Conservation (phyloP, 1,284 basidiomycete genomes). For the Pseudozyma sp. region DNA sequence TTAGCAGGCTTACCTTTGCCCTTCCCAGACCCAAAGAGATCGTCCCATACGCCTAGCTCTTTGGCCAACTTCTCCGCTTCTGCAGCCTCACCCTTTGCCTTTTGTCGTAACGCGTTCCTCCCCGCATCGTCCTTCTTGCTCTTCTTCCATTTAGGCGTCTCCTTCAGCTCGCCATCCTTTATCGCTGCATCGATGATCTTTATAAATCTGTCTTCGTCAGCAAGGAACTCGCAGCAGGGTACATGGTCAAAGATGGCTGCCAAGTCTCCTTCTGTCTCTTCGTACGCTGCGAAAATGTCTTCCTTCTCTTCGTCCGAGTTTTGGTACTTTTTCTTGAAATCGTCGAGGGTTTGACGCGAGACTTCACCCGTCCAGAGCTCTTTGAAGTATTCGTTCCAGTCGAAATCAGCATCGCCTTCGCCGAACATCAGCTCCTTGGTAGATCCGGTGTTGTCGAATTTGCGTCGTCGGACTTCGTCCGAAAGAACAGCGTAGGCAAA, state of each 20-base stretch:
- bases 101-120: slow-evolving; percentile 47
- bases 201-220: slow-evolving; percentile 58
- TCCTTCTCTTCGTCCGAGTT: slow-evolving; percentile 61
- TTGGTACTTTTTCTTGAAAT: slow-evolving; percentile 64
- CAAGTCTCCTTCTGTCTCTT: slow-evolving; percentile 51
- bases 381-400: slow-evolving; percentile 69
- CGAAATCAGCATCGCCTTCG: slow-evolving; percentile 62
- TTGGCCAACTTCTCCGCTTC: slow-evolving; percentile 62
- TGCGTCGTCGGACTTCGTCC: slow-evolving; percentile 51
- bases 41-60: slow-evolving; percentile 67
- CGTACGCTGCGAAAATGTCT: slow-evolving; percentile 64
- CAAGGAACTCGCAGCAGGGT: slow-evolving; percentile 62
- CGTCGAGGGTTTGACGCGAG: slow-evolving; percentile 56
- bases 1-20: slow-evolving; percentile 36
- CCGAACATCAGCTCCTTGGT: slow-evolving; percentile 62
- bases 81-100: slow-evolving; percentile 53
- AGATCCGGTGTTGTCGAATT: slow-evolving; percentile 65
- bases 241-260: slow-evolving; percentile 60
- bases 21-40: slow-evolving; percentile 57
- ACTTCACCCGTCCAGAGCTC: slow-evolving; percentile 67
- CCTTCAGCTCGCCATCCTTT: slow-evolving; percentile 42
- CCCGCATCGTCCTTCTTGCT: slow-evolving; percentile 42
- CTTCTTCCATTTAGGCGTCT: slow-evolving; percentile 36
- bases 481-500: slow-evolving; percentile 68
- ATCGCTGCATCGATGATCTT: slow-evolving; percentile 56